Base-by-base conservation (phyloP, 108 stramenopile genomes). In the Schizochytrium sp. region DNA sequence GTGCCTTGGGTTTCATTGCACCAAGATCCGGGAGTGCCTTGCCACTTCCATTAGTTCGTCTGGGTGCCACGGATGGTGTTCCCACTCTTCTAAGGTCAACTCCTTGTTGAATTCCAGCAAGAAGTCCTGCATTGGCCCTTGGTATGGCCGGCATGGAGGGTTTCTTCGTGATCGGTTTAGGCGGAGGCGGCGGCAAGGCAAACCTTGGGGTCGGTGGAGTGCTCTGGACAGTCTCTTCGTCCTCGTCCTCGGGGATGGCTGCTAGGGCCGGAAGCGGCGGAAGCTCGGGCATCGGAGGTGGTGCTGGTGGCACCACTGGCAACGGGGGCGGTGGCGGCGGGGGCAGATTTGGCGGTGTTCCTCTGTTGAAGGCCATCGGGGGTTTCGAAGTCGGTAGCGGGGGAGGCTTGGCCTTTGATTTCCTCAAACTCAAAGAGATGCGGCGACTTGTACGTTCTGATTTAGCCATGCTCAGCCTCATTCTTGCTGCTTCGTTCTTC, bases 1-100 rank as follows among this genome's bases (percentile, higher is more conserved):
- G 76, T 10, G 76, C 76, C 53, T 83, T 83, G 47, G 76, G 76
- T 40, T 83, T 83, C 76, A 83, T 83, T n/a, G 13, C 50, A 10
- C 55, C 2, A 53, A 83, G 76, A 2, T 83, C 76, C 38, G 76
- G 76, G 12, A 83, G 76, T 40, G 19, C 5, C n/a, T 40, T 83
- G 76, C 10, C 45, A 7, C 50, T n/a, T 38, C 28, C 55, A 5
- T 17, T 28, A 38, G 40, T 28, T 72, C n/a, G 59, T 19, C 19
- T n/a, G 19, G 59, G 59, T n/a, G 17, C n/a, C 59, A 19, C n/a
- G 19, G 19, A 60, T 19, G 59, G 59, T n/a, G 59, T 17, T n/a
- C n/a, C 19, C 19, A 60, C 59, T n/a, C n/a, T 60, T 60, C n/a
- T 60, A 28, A 28, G 28, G 28, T 28, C 28, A 28, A 28, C 28